These are phyloP conservation scores for Vitis riparia DNA, from an alignment of 164 flowering plant species.

Conservation along the genomic window DNA sequence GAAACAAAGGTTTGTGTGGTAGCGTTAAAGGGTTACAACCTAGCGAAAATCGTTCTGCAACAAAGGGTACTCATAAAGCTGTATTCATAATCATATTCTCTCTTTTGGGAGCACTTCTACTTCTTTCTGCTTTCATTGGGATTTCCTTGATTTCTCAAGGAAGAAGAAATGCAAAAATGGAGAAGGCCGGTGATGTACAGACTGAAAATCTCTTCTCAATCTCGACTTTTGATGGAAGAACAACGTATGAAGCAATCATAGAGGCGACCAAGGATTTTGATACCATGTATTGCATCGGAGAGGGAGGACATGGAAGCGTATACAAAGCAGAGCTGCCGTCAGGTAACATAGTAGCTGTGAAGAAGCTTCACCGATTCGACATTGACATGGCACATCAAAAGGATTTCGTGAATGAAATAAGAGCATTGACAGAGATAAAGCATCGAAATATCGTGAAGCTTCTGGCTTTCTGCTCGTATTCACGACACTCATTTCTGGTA, in stretches of 20 bases:
- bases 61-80: background rate
- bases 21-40: constrained; percentile 1
- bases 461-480: constrained; percentile 10
- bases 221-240: constrained; percentile 7
- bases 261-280: constrained; percentile 10
- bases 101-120: background rate
- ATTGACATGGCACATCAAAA: constrained; percentile 2
- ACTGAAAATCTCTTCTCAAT: background rate
- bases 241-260: constrained; percentile 4
- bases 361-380: constrained; percentile 6
- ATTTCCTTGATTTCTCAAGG: background rate
- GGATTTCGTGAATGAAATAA: constrained; percentile 13
- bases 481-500: constrained; percentile 9
- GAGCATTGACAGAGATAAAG: constrained; percentile 8
- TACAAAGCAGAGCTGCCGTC: background rate
- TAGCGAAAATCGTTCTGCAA: background rate
- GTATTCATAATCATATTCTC: constrained; percentile 2
- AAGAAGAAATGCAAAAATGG: background rate
- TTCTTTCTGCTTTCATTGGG: background rate
- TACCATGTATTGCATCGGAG: background rate
- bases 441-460: too few species aligned
- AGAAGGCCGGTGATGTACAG: background rate
- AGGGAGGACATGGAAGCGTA: too few species aligned
- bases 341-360: constrained; percentile 8
- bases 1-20: constrained; percentile 13